Percentiles rank a stretch among this genome's conserved stretches.
Evolutionary conservation across 257 asterid species (phyloP).

Genomic region (Paraleonurus japonicus): DNA sequence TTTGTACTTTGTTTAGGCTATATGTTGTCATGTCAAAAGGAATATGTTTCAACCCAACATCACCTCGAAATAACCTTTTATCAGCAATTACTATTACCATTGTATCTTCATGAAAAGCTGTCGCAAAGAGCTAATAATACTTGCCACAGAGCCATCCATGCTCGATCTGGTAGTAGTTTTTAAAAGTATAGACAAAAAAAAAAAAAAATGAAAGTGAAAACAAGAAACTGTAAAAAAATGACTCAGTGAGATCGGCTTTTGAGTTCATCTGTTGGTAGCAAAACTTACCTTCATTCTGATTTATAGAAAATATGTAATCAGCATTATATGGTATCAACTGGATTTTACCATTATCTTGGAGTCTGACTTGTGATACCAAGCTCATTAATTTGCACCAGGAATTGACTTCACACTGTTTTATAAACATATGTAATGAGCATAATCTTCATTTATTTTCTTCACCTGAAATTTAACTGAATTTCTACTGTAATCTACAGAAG

Average conservation of each 20-base stretch:
- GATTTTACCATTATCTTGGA: background rate
- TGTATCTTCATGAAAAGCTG: background rate
- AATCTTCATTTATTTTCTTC: conserved; percentile 2
- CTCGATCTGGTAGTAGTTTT: background rate
- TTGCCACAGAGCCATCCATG: background rate
- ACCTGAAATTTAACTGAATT: conserved; percentile 9
- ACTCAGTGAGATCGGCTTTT: conserved; percentile 1
- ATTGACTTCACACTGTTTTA: background rate
- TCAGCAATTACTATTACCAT: background rate
- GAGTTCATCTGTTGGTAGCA: conserved; percentile 9
- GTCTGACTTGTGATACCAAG: conserved; percentile 4
- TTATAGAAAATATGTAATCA: background rate
- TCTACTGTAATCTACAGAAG: conserved; percentile 55
- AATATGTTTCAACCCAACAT: background rate
- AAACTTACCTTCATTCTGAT: background rate
- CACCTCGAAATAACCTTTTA: background rate
- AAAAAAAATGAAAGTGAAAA: background rate
- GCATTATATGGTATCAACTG: background rate
- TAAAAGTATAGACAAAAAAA: background rate
- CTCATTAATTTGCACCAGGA: background rate
- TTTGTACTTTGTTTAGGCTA: background rate
- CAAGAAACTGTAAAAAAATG: background rate
- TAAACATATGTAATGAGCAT: conserved; percentile 10
- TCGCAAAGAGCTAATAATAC: conserved; percentile 7
- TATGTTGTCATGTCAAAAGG: background rate